Conservation (phyloP, 1,284 basidiomycete species). For the Calocybe gambosa region DNA sequence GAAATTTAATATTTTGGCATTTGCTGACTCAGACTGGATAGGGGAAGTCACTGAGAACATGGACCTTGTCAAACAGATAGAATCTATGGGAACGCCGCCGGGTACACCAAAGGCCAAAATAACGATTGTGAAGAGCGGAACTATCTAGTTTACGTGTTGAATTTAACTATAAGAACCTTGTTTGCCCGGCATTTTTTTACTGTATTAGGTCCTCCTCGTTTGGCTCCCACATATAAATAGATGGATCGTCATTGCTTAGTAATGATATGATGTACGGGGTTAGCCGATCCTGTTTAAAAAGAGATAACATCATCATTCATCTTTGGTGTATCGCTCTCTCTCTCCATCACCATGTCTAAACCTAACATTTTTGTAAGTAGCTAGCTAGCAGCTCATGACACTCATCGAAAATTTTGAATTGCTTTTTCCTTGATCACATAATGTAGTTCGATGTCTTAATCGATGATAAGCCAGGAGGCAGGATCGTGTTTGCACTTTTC, state of each 20-base stretch:
- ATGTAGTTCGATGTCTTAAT: conserved; percentile 77
- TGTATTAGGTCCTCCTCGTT: too few species aligned
- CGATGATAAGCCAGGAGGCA: conserved; percentile 46
- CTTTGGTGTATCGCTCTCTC: conserved; percentile 7
- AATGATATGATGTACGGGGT: conserved; percentile 11
- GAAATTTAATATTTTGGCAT: not conserved
- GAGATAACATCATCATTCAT: conserved; percentile 13
- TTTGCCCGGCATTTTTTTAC: too few species aligned
- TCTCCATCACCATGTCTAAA: conserved; percentile 26
- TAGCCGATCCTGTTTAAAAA: conserved; percentile 16
- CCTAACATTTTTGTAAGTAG: conserved; percentile 29
- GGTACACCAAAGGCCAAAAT: conserved; percentile 15
- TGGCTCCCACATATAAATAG: too few species aligned
- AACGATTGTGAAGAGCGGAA: conserved; percentile 13
- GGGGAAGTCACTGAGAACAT: conserved; percentile 18
- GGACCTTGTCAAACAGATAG: conserved; percentile 17
- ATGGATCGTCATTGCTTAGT: not conserved
- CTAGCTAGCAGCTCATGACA: not conserved
- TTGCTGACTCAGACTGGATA: conserved; percentile 1
- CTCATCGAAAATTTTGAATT: conserved; percentile 6
- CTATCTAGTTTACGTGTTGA: conserved; percentile 7
- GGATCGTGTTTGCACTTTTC: conserved; percentile 83
- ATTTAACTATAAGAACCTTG: too few species aligned
- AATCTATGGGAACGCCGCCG: conserved; percentile 16
- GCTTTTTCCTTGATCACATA: conserved; percentile 4